Conservation (phyloP, 108 stramenopile species). For the Pseudonitzschia delicatissima region DNA sequence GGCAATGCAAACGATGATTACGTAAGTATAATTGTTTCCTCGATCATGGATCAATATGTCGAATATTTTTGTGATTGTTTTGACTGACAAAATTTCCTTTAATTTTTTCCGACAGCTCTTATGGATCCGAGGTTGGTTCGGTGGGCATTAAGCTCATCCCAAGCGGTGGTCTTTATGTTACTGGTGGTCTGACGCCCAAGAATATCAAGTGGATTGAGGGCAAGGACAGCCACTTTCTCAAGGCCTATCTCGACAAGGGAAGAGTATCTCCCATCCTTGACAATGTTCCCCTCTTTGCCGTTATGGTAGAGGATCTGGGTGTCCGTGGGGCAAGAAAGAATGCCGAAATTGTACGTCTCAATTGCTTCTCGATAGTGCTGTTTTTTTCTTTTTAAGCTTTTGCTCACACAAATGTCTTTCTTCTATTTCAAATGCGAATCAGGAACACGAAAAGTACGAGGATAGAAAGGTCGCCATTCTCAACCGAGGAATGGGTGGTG, state of each 20-base stretch:
- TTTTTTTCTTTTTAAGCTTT: too few species aligned
- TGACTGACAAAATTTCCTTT: too few species aligned
- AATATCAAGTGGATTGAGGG: slow-evolving; percentile 83
- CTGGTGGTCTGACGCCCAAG: slow-evolving; percentile 97
- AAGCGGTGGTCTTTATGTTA: slow-evolving; percentile 91
- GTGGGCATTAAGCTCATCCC: slow-evolving; percentile 91
- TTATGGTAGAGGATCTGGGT: slow-evolving; percentile 92
- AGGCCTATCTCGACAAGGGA: slow-evolving; percentile 91
- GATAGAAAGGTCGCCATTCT: not conserved
- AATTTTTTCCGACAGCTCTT: slow-evolving; percentile 46
- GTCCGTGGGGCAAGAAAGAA: slow-evolving; percentile 78
- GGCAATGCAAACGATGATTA: slow-evolving; percentile 13
- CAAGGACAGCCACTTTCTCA: slow-evolving; percentile 81
- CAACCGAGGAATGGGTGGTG: too few species aligned
- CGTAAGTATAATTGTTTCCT: too few species aligned
- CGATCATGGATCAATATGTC: too few species aligned
- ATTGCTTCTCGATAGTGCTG: too few species aligned
- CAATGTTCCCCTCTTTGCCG: slow-evolving; percentile 83
- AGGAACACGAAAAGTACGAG: slow-evolving; percentile 2
- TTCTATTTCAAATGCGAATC: not conserved
- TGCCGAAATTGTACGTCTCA: slow-evolving; percentile 22
- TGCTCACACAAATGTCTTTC: not conserved
- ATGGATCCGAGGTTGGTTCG: slow-evolving; percentile 90
- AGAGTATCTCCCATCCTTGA: slow-evolving; percentile 73
- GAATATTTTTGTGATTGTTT: not conserved